Evolutionary conservation across 75 land plant genomes (phyloP).

Genomic region (Pinus albicaulis): DNA sequence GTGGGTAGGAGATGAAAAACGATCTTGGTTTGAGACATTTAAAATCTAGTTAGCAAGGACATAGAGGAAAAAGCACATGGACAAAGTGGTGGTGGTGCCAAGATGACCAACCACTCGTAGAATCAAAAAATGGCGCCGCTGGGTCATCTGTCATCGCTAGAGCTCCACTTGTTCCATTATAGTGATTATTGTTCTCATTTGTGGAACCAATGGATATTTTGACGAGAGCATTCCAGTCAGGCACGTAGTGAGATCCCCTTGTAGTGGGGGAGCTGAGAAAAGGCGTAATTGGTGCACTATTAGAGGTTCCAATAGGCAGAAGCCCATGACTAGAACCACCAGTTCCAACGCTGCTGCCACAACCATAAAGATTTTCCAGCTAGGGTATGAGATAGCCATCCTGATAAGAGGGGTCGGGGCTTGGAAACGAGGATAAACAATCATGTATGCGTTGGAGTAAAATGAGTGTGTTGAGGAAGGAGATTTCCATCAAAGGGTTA

Average conservation of each 20-base stretch:
- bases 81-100: too few species aligned
- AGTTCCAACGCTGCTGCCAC: conserved; percentile 19
- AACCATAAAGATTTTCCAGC: conserved; percentile 82
- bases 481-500: too few species aligned
- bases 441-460: too few species aligned
- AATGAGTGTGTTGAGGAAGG: too few species aligned
- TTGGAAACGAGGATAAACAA: conserved; percentile 17
- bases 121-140: conserved; percentile 1
- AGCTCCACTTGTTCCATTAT: neutral
- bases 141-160: neutral
- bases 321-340: neutral
- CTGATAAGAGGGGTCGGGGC: conserved; percentile 11
- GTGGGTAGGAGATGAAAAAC: too few species aligned
- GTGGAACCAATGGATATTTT: neutral
- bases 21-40: too few species aligned
- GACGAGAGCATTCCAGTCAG: conserved; percentile 54
- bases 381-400: conserved; percentile 64
- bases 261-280: conserved; percentile 85
- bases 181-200: neutral
- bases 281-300: conserved; percentile 94
- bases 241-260: conserved; percentile 37
- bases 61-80: too few species aligned
- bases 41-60: too few species aligned
- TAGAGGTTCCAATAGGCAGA: conserved; percentile 32
- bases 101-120: conserved; percentile 19